Evolutionary conservation across 768 basidiomycete species (phyloP).

Genomic region (Russula olivacea): DNA sequence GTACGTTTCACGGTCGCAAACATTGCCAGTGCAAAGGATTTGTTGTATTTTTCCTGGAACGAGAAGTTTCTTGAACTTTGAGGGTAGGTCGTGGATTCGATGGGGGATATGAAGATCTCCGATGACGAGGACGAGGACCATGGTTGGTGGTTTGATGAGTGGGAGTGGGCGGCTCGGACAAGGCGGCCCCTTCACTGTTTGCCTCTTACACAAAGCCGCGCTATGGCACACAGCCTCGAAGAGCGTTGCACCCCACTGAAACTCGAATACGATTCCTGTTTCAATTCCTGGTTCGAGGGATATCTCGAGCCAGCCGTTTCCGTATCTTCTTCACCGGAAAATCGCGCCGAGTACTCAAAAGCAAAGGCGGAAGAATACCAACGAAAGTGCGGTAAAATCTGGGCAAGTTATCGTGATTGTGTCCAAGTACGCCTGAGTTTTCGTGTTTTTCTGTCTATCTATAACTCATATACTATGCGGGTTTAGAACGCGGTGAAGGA

Average conservation of each 20-base stretch:
- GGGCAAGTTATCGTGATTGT: constrained; percentile 75
- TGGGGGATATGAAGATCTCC: constrained; percentile 97
- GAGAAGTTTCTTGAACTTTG: constrained; percentile 95
- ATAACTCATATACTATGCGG: not conserved
- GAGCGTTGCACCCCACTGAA: constrained; percentile 87
- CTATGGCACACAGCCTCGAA: constrained; percentile 77
- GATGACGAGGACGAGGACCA: constrained; percentile 94
- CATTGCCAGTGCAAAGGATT: constrained; percentile 95
- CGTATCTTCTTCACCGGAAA: constrained; percentile 34
- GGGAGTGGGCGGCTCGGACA: not conserved
- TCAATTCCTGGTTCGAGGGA: constrained; percentile 96
- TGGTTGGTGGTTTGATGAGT: constrained; percentile 29
- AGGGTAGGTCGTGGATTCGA: constrained; percentile 80
- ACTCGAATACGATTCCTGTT: constrained; percentile 86
- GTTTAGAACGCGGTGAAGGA: constrained; percentile 71
- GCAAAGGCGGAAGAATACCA: constrained; percentile 87
- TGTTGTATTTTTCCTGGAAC: constrained; percentile 91
- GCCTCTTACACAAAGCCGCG: not conserved
- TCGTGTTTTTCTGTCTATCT: not conserved
- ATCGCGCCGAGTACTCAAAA: constrained; percentile 57
- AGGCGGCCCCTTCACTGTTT: not conserved
- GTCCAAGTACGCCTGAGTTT: constrained; percentile 56
- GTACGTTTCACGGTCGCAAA: constrained; percentile 95
- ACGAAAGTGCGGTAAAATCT: constrained; percentile 73
- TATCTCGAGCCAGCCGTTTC: constrained; percentile 80